phyloP scores from a whole-genome alignment of 768 basidiomycete genomes.

The Goffeauzyma gilvescens region DNA sequence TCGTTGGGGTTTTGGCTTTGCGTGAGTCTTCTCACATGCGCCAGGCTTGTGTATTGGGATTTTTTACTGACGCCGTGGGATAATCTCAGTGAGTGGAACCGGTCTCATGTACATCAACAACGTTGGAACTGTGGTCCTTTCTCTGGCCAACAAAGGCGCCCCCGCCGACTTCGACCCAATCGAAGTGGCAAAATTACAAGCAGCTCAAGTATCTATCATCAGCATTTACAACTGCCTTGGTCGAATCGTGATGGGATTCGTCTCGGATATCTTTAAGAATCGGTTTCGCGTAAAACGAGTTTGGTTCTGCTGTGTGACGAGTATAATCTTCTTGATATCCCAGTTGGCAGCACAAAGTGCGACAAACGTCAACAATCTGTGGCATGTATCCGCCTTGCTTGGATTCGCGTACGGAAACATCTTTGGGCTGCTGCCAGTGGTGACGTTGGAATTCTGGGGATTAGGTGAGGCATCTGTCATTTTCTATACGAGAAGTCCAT shows the following conservation, averaged over 20 bases:
- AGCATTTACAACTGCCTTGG: conserved; percentile 66
- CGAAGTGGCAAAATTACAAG: conserved; percentile 55
- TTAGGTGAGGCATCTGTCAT: conserved; percentile 43
- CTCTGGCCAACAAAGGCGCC: conserved; percentile 28
- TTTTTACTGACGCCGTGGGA: neutral
- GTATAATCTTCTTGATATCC: conserved; percentile 47
- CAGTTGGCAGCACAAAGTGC: conserved; percentile 45
- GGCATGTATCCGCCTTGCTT: conserved; percentile 42
- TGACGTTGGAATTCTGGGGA: conserved; percentile 76
- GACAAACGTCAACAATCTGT: conserved; percentile 44
- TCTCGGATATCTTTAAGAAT: conserved; percentile 25
- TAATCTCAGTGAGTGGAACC: conserved; percentile 44
- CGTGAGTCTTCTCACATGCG: conserved; percentile 34
- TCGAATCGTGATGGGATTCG: conserved; percentile 46
- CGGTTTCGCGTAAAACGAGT: conserved; percentile 21
- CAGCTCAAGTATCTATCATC: conserved; percentile 62
- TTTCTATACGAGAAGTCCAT: neutral
- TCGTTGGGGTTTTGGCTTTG: conserved; percentile 42
- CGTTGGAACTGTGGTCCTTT: conserved; percentile 59
- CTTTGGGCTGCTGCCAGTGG: conserved; percentile 56
- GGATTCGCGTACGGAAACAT: conserved; percentile 55
- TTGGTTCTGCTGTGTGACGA: conserved; percentile 5
- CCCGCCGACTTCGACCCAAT: conserved; percentile 53
- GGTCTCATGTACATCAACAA: conserved; percentile 78
- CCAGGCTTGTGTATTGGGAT: neutral